A percentile compares a stretch with the other conserved stretches of the same genome.
Evolutionary conservation across 192 early-diverging fungal species (phyloP).

Genomic region (Coemansia sp.): DNA sequence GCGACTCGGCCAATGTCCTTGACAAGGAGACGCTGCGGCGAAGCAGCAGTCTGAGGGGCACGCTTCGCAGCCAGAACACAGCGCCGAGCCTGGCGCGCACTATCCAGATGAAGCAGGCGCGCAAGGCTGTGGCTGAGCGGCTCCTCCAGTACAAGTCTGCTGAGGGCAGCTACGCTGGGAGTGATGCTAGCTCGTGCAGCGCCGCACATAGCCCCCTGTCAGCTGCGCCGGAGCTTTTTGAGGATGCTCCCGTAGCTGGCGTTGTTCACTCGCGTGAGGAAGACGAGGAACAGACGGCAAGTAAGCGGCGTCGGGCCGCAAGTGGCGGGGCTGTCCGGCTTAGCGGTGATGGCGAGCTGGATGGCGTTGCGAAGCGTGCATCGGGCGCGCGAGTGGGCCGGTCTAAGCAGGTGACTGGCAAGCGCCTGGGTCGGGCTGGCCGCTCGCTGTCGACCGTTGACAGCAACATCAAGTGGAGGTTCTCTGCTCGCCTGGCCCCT

Average conservation of each 20-base stretch:
- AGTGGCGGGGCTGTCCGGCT: constrained; percentile 21
- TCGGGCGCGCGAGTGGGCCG: background rate
- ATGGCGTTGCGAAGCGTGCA: background rate
- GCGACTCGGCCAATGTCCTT: constrained; percentile 8
- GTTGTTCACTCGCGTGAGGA: constrained; percentile 27
- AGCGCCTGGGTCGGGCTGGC: background rate
- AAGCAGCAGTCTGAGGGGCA: constrained; percentile 20
- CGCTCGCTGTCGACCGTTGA: constrained; percentile 18
- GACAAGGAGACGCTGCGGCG: constrained; percentile 30
- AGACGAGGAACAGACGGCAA: constrained; percentile 10
- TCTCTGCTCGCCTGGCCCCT: constrained; percentile 44
- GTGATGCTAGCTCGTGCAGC: constrained; percentile 3
- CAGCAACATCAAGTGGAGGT: constrained; percentile 32
- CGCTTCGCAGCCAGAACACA: constrained; percentile 23
- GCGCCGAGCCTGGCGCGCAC: constrained; percentile 49
- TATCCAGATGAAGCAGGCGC: constrained; percentile 53
- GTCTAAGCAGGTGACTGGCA: background rate
- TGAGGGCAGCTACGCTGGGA: constrained; percentile 7
- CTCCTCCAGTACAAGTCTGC: constrained; percentile 17
- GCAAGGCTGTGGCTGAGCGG: constrained; percentile 46
- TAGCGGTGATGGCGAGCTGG: constrained; percentile 16
- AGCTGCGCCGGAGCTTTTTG: background rate
- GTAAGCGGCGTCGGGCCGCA: constrained; percentile 32
- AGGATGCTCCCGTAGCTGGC: constrained; percentile 7
- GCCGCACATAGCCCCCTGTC: background rate